Base-by-base conservation (phyloP, 139 green algal species). In the Dunaliella primolecta region DNA sequence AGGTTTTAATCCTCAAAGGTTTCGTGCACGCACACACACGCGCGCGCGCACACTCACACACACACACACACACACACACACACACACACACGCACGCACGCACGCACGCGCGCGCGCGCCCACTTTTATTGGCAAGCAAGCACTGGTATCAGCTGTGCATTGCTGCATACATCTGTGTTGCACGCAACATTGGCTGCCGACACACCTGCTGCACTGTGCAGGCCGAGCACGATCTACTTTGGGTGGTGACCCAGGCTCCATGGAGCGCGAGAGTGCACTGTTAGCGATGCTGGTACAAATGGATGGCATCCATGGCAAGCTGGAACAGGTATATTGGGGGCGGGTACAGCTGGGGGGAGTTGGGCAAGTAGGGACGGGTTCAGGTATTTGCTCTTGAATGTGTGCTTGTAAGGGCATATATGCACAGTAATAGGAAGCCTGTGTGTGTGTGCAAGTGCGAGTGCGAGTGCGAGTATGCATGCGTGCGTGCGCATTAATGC, bases 181-280 rank as follows among this genome's bases (percentile, higher is more conserved):
- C n/a, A n/a, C n/a, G n/a, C n/a, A n/a, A n/a, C n/a, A n/a, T n/a
- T n/a, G n/a, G n/a, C n/a, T n/a, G n/a, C n/a, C n/a, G n/a, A n/a
- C n/a, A n/a, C n/a, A n/a, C n/a, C n/a, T n/a, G n/a, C n/a, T n/a
- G n/a, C n/a, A n/a, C 23, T 27, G 7, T 81, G 76, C 78, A 70
- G 78, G 84, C 27, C 77, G 86, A 21, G 86, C 86, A 71, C 83
- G 89, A 36, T 86, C 78, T 34, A 82, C 55, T 24, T 74, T 88
- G 33, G 89, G 82, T n/a, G 81, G 76, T 82, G 91, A 94, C 83
- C 87, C 88, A 0, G 91, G 91, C 15, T 86, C 72, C 57, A 89
- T 89, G 88, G 91, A 94, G 90, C 84, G 91, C 0, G 91, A 94
- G 88, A 89, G 86, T 24, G 91, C 90, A 33, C 90, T 94, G 84